A percentile compares a stretch with the other conserved stretches of the same genome.
Evolutionary conservation across 108 stramenopile species (phyloP).

Genomic region (Pseudonitzschia delicatissima): DNA sequence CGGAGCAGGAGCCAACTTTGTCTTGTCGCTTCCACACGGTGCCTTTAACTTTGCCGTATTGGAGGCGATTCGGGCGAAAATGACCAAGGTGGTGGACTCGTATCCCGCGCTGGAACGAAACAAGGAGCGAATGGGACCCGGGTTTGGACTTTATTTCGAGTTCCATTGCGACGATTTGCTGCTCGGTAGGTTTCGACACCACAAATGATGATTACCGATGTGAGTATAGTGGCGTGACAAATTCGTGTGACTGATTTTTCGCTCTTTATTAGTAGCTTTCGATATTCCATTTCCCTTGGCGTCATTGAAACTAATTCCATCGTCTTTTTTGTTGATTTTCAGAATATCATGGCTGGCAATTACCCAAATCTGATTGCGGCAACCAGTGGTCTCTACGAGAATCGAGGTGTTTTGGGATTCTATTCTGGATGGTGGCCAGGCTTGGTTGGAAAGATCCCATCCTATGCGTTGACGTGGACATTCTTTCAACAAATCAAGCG

Average conservation of each 20-base stretch:
- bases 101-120: conserved; percentile 39
- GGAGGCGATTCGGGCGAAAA: conserved; percentile 72
- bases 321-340: background rate
- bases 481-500: conserved; percentile 92
- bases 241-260: background rate
- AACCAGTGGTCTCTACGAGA: conserved; percentile 47
- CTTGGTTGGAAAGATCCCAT: conserved; percentile 93
- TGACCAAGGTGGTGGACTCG: conserved; percentile 51
- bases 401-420: conserved; percentile 82
- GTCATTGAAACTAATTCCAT: background rate
- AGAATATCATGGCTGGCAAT: conserved; percentile 95
- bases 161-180: conserved; percentile 87
- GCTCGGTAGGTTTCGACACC: conserved; percentile 90
- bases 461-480: conserved; percentile 94
- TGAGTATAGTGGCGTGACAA: background rate
- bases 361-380: conserved; percentile 81
- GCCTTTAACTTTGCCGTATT: conserved; percentile 96
- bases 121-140: conserved; percentile 58
- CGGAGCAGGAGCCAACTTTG: conserved; percentile 94
- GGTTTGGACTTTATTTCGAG: conserved; percentile 92
- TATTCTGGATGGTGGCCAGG: conserved; percentile 97
- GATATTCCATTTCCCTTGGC: background rate
- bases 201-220: conserved; percentile 93
- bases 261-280: background rate
- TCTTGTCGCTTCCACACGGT: conserved; percentile 93